These are phyloP conservation scores for Penicillium canescens DNA, from an alignment of 495 filamentous ascomycete genomes.

Conservation along the genomic window DNA sequence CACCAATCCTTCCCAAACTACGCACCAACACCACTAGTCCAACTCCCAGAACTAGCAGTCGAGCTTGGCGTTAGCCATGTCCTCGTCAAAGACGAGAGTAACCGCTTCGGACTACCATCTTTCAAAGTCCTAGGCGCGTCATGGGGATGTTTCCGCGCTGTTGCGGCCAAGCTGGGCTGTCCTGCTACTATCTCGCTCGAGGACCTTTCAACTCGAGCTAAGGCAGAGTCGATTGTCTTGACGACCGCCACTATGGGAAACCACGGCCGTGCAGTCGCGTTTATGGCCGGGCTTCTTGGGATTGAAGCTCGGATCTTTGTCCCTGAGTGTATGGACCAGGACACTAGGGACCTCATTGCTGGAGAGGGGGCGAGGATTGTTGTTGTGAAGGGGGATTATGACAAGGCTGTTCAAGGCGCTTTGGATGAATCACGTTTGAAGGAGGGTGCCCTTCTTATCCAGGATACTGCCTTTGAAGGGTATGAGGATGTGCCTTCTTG, in stretches of 20 bases:
- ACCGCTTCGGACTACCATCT: conserved; percentile 61
- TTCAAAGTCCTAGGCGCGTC: conserved; percentile 80
- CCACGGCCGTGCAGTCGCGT: conserved; percentile 67
- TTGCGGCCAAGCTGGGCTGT: conserved; percentile 43
- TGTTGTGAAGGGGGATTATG: conserved; percentile 59
- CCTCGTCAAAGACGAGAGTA: conserved; percentile 60
- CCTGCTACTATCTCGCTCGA: conserved; percentile 34
- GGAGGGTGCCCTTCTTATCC: conserved; percentile 53
- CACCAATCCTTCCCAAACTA: conserved; percentile 55
- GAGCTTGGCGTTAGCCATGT: conserved; percentile 56
- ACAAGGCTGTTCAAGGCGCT: conserved; percentile 53
- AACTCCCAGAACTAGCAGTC: conserved; percentile 51
- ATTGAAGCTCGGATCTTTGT: conserved; percentile 57
- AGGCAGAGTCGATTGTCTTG: conserved; percentile 30
- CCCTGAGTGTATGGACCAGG: conserved; percentile 49
- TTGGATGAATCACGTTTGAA: conserved; percentile 28
- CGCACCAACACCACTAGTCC: conserved; percentile 47
- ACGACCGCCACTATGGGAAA: conserved; percentile 69
- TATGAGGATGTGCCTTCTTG: conserved; percentile 66
- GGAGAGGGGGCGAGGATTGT: conserved; percentile 57
- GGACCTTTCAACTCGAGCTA: conserved; percentile 38
- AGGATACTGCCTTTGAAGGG: conserved; percentile 63
- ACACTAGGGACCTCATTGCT: conserved; percentile 52
- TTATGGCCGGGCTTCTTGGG: conserved; percentile 58
- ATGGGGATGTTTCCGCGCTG: conserved; percentile 64